Evolutionary conservation across 768 basidiomycete genomes (phyloP).

Genomic region (Aureoboletus auriporus): DNA sequence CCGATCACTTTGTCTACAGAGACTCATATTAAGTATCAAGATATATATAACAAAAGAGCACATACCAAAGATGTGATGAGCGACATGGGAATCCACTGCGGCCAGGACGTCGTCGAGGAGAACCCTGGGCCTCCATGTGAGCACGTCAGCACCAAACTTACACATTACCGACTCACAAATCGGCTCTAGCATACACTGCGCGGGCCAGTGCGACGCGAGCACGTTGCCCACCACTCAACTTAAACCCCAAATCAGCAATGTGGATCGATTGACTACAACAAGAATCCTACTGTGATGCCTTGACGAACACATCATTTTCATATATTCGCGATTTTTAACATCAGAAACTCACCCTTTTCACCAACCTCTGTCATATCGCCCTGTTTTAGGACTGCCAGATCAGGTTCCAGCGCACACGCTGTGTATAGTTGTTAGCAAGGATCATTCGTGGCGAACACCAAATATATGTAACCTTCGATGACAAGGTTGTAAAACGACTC

Average conservation of each 20-base stretch:
- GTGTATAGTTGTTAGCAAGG: background rate
- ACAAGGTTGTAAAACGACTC: slow-evolving; percentile 80
- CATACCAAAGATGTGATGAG: slow-evolving; percentile 77
- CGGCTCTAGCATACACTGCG: slow-evolving; percentile 88
- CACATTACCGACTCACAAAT: slow-evolving; percentile 57
- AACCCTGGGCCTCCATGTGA: slow-evolving; percentile 36
- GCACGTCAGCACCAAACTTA: background rate
- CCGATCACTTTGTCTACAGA: slow-evolving; percentile 77
- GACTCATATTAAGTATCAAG: slow-evolving; percentile 34
- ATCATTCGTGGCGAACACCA: background rate
- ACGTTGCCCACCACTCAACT: slow-evolving; percentile 82
- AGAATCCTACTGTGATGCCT: slow-evolving; percentile 48
- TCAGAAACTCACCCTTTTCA: slow-evolving; percentile 58
- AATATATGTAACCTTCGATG: slow-evolving; percentile 57
- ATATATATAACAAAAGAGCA: background rate
- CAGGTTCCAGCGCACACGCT: slow-evolving; percentile 85
- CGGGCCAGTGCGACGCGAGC: slow-evolving; percentile 82
- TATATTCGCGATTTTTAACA: background rate
- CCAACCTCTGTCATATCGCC: slow-evolving; percentile 86
- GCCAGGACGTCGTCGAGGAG: slow-evolving; percentile 90
- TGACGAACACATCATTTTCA: background rate
- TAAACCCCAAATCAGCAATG: slow-evolving; percentile 12
- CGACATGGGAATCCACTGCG: slow-evolving; percentile 84
- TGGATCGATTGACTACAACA: background rate
- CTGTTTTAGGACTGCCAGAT: slow-evolving; percentile 72